A percentile compares a stretch with the other conserved stretches of the same genome.
These are phyloP conservation scores for Mimosa bimucronata DNA, from an alignment of 306 rosid genomes.

Conservation along the genomic window DNA sequence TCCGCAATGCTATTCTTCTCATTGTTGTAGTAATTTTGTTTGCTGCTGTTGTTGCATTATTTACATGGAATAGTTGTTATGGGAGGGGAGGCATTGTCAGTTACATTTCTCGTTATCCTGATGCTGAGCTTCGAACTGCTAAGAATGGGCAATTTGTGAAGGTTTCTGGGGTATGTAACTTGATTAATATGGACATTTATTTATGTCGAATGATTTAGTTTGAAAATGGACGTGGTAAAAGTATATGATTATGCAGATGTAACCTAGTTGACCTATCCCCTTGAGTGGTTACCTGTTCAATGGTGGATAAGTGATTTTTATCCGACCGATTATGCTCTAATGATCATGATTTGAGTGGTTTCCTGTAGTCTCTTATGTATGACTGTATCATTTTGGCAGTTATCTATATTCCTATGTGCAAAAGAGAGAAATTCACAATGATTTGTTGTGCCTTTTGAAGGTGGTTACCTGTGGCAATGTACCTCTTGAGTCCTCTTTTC, in stretches of 20 bases:
- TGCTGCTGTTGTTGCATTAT: constrained; percentile 71
- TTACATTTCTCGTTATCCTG: constrained; percentile 85
- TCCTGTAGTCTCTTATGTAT: constrained; percentile 14
- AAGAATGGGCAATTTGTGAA: constrained; percentile 97
- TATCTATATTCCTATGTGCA: constrained; percentile 24
- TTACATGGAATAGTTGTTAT: constrained; percentile 92
- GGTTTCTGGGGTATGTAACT: constrained; percentile 94
- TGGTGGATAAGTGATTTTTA: constrained; percentile 25
- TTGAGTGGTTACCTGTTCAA: not conserved
- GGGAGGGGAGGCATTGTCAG: constrained; percentile 85
- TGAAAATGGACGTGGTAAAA: not conserved
- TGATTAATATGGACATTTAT: constrained; percentile 14
- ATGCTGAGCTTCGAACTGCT: constrained; percentile 97
- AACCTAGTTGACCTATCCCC: not conserved
- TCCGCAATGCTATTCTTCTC: constrained; percentile 91
- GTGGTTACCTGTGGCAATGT: constrained; percentile 99
- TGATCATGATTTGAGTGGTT: constrained; percentile 26
- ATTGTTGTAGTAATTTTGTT: constrained; percentile 85
- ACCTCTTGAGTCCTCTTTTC: constrained; percentile 95
- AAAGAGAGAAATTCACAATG: constrained; percentile 37
- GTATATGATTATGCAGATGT: not conserved
- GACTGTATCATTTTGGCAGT: constrained; percentile 21
- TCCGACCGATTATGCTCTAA: constrained; percentile 16
- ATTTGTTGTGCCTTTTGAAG: constrained; percentile 57
- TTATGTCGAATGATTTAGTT: constrained; percentile 19